A percentile compares a stretch with the other conserved stretches of the same genome.
Conservation (phyloP, 192 early-diverging fungal genomes). For the Podila minutissima region DNA sequence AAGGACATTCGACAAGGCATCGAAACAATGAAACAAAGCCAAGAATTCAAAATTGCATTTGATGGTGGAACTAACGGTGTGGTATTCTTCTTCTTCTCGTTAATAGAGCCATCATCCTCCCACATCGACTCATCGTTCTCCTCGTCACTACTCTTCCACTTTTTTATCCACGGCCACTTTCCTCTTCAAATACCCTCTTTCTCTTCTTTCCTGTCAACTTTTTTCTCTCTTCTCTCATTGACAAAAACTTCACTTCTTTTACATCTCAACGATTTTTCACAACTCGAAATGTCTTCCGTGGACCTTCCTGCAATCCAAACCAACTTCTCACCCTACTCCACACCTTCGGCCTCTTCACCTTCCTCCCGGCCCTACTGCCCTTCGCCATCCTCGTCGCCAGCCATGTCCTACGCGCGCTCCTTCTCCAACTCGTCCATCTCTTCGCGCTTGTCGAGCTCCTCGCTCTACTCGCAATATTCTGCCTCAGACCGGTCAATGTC, state of each 20-base stretch:
- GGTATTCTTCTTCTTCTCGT: neutral
- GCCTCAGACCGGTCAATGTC: constrained; percentile 38
- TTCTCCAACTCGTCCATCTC: constrained; percentile 37
- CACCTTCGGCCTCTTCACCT: constrained; percentile 3
- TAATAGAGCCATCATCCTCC: neutral
- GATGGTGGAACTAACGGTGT: too few relatives aligned
- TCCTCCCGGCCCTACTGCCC: constrained; percentile 22
- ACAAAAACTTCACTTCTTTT: neutral
- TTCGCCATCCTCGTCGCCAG: constrained; percentile 17
- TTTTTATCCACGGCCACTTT: too few relatives aligned
- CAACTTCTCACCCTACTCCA: constrained; percentile 17
- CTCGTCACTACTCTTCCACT: neutral
- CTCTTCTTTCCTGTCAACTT: neutral
- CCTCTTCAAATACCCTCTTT: neutral
- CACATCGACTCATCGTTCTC: too few relatives aligned
- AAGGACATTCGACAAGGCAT: too few relatives aligned
- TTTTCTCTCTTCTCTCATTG: neutral
- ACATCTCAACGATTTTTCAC: neutral
- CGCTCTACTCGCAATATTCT: constrained; percentile 42
- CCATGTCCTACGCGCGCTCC: constrained; percentile 25
- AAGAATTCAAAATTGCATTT: too few relatives aligned
- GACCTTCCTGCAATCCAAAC: constrained; percentile 38
- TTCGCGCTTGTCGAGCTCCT: constrained; percentile 35
- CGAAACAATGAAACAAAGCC: too few relatives aligned
- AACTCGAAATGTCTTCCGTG: neutral